Base-by-base conservation (phyloP, 1,284 basidiomycete species). In the Albatrellus sp. region DNA sequence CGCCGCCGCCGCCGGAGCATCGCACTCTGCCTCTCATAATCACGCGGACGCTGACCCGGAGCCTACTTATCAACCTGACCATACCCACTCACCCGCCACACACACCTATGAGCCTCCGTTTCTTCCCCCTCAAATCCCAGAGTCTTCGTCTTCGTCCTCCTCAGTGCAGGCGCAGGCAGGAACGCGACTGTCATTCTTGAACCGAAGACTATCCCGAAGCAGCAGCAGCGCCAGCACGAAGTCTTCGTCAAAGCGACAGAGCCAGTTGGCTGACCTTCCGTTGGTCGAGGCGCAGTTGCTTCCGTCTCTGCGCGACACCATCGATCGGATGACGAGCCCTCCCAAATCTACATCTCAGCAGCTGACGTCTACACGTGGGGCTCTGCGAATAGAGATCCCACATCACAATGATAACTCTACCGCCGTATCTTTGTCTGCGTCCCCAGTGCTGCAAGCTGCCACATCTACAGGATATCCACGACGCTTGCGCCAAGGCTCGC, bases 291-390 rank as follows among this genome's bases (percentile, higher is more conserved):
- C 72, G 0, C 72, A 79, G 28, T 64, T 84, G 10, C 57, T 85
- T 20, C 81, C 81, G 8, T 77, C 80, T 17, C 62, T 84, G 31
- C 66, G 72, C 31, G 80, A 84, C 48, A 85, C 81, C 0, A 70
- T 84, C 32, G 71, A 78, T 51, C 70, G 72, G 37, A 85, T 84
- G 81, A 85, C 80, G 3, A 59, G 63, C 29, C 52, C 51, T 5
- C 45, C 24, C 24, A 24, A 42, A 13, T 45, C 29, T 34, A 44
- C 40, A 12, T 37, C 37, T 16, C 37, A 29, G 11, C 38, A 10
- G 12, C 17, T 36, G 9, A 38, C 42, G 3, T 33, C 29, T 28
- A 39, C 46, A n/a, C 14, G 31, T 11, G 35, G 37, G 3, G 36
- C 28, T 4, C 31, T 44, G 10, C 33, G 37, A n/a, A 9, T 41